Base-by-base conservation (phyloP, 208 protist species). In the Trypanosoma conorhini region DNA sequence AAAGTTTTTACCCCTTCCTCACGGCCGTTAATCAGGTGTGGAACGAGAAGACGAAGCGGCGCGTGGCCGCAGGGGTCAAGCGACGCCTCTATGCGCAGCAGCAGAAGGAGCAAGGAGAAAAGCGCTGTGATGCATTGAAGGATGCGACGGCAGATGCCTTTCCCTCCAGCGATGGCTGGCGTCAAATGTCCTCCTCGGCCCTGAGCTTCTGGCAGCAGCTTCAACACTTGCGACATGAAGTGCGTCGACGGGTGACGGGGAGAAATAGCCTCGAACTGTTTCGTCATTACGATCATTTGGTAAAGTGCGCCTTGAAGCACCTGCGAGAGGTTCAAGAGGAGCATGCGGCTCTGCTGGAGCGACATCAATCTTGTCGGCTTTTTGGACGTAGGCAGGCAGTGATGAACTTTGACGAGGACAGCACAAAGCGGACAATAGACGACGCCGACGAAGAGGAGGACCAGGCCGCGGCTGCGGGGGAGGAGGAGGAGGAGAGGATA, bases 1-100 rank as follows among this genome's bases (percentile, higher is more conserved):
- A 74, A 22, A 64, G 50, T 52, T 96, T 96, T 44, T 96, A 86
- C 60, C 88, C 88, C 3, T 96, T 96, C 74, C 61, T 96, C 22
- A 83, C 88, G 57, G 66, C 72, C 15, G 70, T 96, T 12, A 96
- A 96, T 72, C 65, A 67, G 38, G 84, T 94, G 50, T 96, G 91
- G 89, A 80, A 83, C 42, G 77, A 78, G 19, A 86, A 76, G 59
- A 62, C 91, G 76, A 83, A 83, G 26, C 79, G 85, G 19, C 78
- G 86, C 0, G 72, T 94, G 38, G 67, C 74, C 31, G 30, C 65
- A 21, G 80, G 82, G 19, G 63, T 80, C 30, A 76, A 70, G 51
- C 71, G 82, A 59, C 76, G 82, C 38, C 50, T 76, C 61, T 56
- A 64, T 40, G 59, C 54, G n/a, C 44, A 76, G 31, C 55, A 76